Evolutionary conservation across 2,329 filamentous ascomycete species (phyloP), one percentile per base, ranked within the genome.

Genomic region (Talaromyces sp.): DNA sequence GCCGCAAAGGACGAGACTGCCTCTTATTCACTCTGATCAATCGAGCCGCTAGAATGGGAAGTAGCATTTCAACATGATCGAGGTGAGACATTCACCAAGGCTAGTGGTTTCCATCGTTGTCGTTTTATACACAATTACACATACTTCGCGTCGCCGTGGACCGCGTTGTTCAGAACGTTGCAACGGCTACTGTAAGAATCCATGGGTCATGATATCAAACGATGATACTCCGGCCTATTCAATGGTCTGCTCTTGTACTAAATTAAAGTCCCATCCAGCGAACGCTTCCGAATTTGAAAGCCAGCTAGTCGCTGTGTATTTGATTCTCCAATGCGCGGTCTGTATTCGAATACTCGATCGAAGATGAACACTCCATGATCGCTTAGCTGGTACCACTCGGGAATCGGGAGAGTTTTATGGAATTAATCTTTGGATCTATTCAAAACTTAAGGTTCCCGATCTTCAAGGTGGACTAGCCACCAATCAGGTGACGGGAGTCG

Each of bases 281-380:
- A 48, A 16, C 12, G 44, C 44, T 25, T 3, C 23, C 12, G 18
- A 3, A 28, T 25, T 14, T 48, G 44, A 23, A 16, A 23, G 28
- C 12, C n/a, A 31, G 25, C 16, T 18, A 33, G 48, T 28, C 28
- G 16, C 16, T 21, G 4, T 28, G 23, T 3, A 2, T 23, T 14
- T 31, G 12, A 50, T 50, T 3, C 14, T 14, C n/a, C 28, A 18
- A 28, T 28, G 23, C 14, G 12, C 25, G 28, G 28, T 4, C 48
- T 35, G 28, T 54, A 35, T 35, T 54, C 48, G 48, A 54, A 54
- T 54, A 16, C 35, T 54, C 48, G 48, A 54, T 54, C 48, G 48
- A 35, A 35, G 48, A 33, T 21, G 48, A 14, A 35, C 46, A 23
- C 46, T 50, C 46, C 46, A 28, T 31, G 28, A 54, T 54, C n/a